Percentiles rank a stretch among this genome's conserved stretches.
Evolutionary conservation across 495 filamentous ascomycete species (phyloP).

Genomic region (Annulohypoxylon bovei): DNA sequence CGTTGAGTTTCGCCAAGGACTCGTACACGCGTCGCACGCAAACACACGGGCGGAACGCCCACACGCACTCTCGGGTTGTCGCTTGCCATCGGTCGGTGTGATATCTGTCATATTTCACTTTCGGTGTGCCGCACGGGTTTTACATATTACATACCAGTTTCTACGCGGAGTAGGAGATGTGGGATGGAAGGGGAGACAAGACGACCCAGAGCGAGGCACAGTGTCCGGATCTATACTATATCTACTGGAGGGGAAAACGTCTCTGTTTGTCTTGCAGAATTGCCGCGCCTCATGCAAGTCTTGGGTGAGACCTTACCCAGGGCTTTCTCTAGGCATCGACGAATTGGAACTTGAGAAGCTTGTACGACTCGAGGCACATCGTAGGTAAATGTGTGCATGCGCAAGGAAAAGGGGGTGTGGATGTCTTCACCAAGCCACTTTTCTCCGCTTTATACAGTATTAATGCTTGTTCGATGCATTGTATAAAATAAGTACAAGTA

Average conservation of each 20-base stretch:
- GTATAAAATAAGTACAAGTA: conserved; percentile 6
- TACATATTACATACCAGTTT: neutral
- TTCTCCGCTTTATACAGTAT: conserved; percentile 41
- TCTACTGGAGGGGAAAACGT: conserved; percentile 6
- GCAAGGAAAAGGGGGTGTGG: conserved; percentile 6
- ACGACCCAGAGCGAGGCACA: neutral
- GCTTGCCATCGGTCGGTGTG: conserved; percentile 34
- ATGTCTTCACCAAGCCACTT: conserved; percentile 29
- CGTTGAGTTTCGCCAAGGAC: conserved; percentile 31
- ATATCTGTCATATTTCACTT: conserved; percentile 34
- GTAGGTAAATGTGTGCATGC: conserved; percentile 19
- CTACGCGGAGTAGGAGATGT: conserved; percentile 1
- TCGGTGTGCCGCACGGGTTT: conserved; percentile 34
- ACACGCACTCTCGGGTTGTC: conserved; percentile 15
- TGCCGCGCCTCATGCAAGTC: conserved; percentile 35
- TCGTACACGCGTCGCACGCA: conserved; percentile 38
- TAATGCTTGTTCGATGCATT: conserved; percentile 32
- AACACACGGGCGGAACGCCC: conserved; percentile 12
- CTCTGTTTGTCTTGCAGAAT: conserved; percentile 36
- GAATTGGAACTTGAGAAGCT: conserved; percentile 33
- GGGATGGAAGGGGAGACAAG: neutral
- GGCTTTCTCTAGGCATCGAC: conserved; percentile 14
- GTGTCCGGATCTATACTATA: conserved; percentile 22
- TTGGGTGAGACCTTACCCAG: conserved; percentile 40
- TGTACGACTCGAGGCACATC: conserved; percentile 29